Conservation (phyloP, 1,284 basidiomycete species). For the Wolfiporia cocos region DNA sequence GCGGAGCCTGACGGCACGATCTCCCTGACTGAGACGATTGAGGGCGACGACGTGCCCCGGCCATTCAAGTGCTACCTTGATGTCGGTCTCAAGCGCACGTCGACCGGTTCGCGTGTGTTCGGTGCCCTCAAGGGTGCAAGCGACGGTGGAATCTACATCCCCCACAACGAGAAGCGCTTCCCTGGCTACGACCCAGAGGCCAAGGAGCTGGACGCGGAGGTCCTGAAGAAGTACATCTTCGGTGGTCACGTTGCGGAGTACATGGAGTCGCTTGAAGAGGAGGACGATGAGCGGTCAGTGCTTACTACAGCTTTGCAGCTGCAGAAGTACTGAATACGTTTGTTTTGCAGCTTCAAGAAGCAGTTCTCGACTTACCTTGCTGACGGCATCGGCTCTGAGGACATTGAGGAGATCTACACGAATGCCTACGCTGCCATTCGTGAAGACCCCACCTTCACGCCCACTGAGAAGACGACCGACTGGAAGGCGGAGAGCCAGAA, state of each 20-base stretch:
- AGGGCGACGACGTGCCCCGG: conserved; percentile 91
- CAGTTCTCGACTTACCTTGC: conserved; percentile 95
- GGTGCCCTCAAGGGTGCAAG: conserved; percentile 99
- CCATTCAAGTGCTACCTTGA: conserved; percentile 99
- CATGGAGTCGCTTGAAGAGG: conserved; percentile 99
- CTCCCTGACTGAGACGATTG: conserved; percentile 76
- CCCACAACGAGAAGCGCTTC: conserved; percentile 98
- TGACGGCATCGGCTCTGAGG: conserved; percentile 92
- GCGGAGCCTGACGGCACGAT: conserved; percentile 89
- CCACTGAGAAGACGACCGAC: conserved; percentile 88
- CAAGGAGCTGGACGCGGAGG: conserved; percentile 94
- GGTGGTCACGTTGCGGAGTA: conserved; percentile 99
- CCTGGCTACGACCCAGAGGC: conserved; percentile 94
- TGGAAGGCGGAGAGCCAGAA: conserved; percentile 89
- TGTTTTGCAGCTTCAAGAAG: conserved; percentile 83
- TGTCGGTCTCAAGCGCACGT: conserved; percentile 97
- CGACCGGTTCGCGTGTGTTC: conserved; percentile 97
- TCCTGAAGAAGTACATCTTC: conserved; percentile 96
- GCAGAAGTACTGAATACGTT: neutral
- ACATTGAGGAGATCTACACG: conserved; percentile 95
- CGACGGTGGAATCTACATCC: conserved; percentile 97
- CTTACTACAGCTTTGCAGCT: neutral
- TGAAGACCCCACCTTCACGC: conserved; percentile 89
- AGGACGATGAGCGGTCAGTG: conserved; percentile 91
- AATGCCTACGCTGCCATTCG: conserved; percentile 92